phyloP scores from a whole-genome alignment of 1,284 basidiomycete genomes.

The Vanrija pseudolonga region DNA sequence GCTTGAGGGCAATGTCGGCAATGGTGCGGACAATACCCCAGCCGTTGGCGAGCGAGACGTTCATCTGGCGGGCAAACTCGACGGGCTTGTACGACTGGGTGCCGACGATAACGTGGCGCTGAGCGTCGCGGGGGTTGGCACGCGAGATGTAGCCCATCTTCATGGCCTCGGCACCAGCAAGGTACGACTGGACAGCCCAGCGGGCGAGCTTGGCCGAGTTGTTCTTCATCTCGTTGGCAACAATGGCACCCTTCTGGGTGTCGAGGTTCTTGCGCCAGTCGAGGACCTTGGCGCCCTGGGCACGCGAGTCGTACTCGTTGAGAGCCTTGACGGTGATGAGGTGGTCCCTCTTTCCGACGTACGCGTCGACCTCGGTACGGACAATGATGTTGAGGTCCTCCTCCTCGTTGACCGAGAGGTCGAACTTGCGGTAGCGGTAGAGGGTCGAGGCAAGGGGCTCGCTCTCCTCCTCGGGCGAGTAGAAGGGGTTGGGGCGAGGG shows the following conservation, averaged over 20 bases:
- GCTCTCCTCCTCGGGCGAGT: conserved; percentile 79
- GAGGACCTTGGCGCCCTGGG: conserved; percentile 72
- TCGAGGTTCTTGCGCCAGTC: conserved; percentile 98
- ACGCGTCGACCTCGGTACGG: conserved; percentile 95
- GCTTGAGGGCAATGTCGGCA: conserved; percentile 86
- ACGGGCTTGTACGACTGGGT: conserved; percentile 91
- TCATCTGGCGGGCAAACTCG: conserved; percentile 93
- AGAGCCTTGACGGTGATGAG: conserved; percentile 89
- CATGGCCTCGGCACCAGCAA: conserved; percentile 94
- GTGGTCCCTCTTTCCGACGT: conserved; percentile 57
- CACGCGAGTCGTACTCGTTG: conserved; percentile 94
- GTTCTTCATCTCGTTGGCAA: conserved; percentile 99
- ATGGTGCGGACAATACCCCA: conserved; percentile 98
- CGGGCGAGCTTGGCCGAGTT: conserved; percentile 97
- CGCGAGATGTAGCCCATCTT: conserved; percentile 96
- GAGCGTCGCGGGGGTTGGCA: conserved; percentile 87
- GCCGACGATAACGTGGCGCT: conserved; percentile 91
- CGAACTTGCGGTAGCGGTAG: conserved; percentile 94
- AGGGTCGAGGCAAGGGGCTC: conserved; percentile 93
- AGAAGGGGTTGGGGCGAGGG: conserved; percentile 89
- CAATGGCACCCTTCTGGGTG: conserved; percentile 93
- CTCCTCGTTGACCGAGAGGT: conserved; percentile 87
- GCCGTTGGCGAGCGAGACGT: conserved; percentile 90
- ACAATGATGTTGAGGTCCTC: conserved; percentile 81
- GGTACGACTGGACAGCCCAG: conserved; percentile 92